Percentiles rank a stretch among this genome's conserved stretches.
Evolutionary conservation across 129 eudicot genomes (phyloP).

Genomic region (Kitagawia praeruptora): DNA sequence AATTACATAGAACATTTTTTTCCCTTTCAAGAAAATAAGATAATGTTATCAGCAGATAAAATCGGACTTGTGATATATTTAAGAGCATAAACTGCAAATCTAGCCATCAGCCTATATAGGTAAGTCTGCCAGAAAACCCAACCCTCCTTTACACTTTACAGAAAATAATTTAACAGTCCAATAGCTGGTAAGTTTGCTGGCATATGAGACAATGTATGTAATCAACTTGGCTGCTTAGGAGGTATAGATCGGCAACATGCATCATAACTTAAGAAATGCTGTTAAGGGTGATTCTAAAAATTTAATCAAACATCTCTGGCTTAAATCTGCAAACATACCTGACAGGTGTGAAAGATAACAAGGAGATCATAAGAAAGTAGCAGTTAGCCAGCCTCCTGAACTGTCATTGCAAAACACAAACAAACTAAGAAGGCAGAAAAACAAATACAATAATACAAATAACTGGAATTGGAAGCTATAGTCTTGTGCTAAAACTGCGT

Average conservation of each 20-base stretch:
- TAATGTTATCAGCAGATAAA: not conserved
- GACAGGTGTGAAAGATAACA: conserved; percentile 87
- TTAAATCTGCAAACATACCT: conserved; percentile 61
- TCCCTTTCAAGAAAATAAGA: not conserved
- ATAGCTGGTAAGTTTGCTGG: not conserved
- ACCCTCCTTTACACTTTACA: not conserved
- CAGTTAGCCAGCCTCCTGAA: conserved; percentile 98
- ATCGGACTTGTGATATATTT: not conserved
- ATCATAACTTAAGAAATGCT: not conserved
- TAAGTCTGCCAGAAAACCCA: not conserved
- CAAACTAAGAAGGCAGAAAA: conserved; percentile 10
- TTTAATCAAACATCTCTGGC: not conserved
- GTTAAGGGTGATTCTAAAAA: not conserved
- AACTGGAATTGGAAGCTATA: not conserved
- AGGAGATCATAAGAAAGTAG: conserved; percentile 89
- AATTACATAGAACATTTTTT: not conserved
- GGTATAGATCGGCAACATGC: not conserved
- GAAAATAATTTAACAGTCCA: not conserved
- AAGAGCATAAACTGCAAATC: not conserved
- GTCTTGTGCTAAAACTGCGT: not conserved
- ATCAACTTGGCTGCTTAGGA: not conserved
- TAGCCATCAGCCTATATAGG: not conserved
- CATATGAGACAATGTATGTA: not conserved
- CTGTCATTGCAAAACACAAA: conserved; percentile 50
- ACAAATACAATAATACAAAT: not conserved